A percentile compares a stretch with the other conserved stretches of the same genome.
Conservation (phyloP, 495 filamentous ascomycete species). For the Staphylotrichum longicolle region DNA sequence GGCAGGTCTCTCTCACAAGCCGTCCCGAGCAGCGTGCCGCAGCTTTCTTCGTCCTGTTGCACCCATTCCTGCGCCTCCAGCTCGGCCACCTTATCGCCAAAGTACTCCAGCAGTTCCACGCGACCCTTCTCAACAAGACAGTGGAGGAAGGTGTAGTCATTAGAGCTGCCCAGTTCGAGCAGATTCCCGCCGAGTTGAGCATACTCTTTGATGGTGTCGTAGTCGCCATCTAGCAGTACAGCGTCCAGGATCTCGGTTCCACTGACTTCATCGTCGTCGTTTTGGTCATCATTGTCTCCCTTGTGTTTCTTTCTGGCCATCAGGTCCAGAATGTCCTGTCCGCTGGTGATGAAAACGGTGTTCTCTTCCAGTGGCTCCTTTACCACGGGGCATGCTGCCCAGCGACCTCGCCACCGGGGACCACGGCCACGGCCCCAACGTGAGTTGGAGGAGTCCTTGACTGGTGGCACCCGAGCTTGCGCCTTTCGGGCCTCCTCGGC, state of each 20-base stretch:
- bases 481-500: conserved; percentile 8
- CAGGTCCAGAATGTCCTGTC: conserved; percentile 6
- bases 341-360: conserved; percentile 6
- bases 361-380: background rate
- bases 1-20: background rate
- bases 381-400: conserved; percentile 3
- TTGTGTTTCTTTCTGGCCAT: background rate
- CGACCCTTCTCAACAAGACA: background rate
- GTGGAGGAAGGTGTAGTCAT: conserved; percentile 5
- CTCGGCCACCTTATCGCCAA: conserved; percentile 6
- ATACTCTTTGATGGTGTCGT: conserved; percentile 17
- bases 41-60: background rate
- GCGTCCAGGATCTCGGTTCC: background rate
- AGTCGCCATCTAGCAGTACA: conserved; percentile 12
- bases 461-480: background rate
- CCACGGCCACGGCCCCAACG: background rate
- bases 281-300: background rate
- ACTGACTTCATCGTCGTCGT: background rate
- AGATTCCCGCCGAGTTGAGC: conserved; percentile 12
- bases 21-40: conserved; percentile 5
- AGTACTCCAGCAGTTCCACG: background rate
- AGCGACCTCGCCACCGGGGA: conserved; percentile 13
- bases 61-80: conserved; percentile 7
- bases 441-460: background rate
- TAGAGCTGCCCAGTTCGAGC: background rate